Conservation (phyloP, 2,329 filamentous ascomycete genomes). For the Fusarium azukiicola region DNA sequence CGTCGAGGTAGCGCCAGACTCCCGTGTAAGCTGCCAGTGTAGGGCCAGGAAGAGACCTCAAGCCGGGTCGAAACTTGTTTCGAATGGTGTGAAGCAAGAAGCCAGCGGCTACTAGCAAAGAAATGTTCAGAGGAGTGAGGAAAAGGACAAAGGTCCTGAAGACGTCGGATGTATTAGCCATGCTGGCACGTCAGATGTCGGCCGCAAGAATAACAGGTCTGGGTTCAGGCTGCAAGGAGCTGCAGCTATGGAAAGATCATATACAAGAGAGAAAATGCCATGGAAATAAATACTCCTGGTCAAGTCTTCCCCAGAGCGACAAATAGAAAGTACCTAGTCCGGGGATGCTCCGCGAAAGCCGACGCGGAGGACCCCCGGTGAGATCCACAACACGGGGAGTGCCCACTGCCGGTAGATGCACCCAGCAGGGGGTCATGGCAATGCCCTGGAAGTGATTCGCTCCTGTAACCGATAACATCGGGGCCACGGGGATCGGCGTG, state of each 20-base stretch:
- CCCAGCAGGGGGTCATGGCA: background rate
- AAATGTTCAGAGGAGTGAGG: background rate
- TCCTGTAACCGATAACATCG: background rate
- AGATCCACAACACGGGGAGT: background rate
- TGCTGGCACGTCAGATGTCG: background rate
- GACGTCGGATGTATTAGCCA: background rate
- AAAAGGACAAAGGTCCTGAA: background rate
- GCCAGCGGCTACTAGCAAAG: background rate
- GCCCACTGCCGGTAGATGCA: background rate
- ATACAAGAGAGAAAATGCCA: background rate
- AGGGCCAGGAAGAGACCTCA: background rate
- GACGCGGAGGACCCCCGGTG: background rate
- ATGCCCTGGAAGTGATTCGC: background rate
- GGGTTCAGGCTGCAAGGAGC: background rate
- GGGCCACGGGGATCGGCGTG: slow-evolving; percentile 1
- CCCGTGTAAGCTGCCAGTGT: background rate
- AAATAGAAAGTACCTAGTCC: background rate
- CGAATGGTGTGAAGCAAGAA: background rate
- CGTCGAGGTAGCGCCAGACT: slow-evolving; percentile 1
- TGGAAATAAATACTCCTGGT: background rate
- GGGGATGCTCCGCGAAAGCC: background rate
- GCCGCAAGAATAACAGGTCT: background rate
- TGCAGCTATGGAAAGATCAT: background rate
- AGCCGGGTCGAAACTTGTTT: background rate
- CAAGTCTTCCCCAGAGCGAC: background rate